Base-by-base conservation (phyloP, 768 basidiomycete genomes). In the Amylocystis lapponica region DNA sequence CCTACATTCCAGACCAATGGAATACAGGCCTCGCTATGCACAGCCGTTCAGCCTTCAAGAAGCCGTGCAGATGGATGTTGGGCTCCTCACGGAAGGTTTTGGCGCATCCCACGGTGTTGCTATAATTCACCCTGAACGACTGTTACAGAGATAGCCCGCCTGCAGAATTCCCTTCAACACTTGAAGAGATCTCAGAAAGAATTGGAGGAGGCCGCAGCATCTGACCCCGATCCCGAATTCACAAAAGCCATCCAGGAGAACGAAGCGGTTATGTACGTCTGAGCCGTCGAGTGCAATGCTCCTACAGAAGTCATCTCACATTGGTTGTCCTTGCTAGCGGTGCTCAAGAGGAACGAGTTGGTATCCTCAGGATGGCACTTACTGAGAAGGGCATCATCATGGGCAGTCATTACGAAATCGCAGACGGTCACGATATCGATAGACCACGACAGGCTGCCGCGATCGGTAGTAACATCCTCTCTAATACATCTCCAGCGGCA, bases 21-120 rank as follows among this genome's bases (percentile, higher is more conserved):
- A 84, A 33, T 86, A 79, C 61, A 66, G 51, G 36, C 82, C 85
- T 27, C 78, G 74, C 31, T 79, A 83, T 62, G 50, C 69, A 9
- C 88, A 92, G 51, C 89, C 88, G 1, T 92, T 90, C 61, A 78
- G 85, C 5, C 58, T 87, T 26, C 55, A 64, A 26, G 75, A 89
- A 52, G 87, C 84, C 0, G 63, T 76, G 23, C 65, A 63, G 14
- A 68, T 91, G 41, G 84, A 87, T 51, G 75, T 83, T 5, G 60
- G 74, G 13, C 71, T 79, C 9, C 83, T 88, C 42, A 76, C 75
- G 36, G 81, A 86, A 75, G 88, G 88, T 87, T 51, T 35, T 41
- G 36, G 27, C 29, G 17, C 29, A 27, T 30, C 16, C 22, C 17
- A 12, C 23, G 23, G 48, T 36, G 23, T 12, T 17, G 23, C 36